Base-by-base conservation (phyloP, 768 basidiomycete genomes). In the Lanmaoa pseudosensibilis region DNA sequence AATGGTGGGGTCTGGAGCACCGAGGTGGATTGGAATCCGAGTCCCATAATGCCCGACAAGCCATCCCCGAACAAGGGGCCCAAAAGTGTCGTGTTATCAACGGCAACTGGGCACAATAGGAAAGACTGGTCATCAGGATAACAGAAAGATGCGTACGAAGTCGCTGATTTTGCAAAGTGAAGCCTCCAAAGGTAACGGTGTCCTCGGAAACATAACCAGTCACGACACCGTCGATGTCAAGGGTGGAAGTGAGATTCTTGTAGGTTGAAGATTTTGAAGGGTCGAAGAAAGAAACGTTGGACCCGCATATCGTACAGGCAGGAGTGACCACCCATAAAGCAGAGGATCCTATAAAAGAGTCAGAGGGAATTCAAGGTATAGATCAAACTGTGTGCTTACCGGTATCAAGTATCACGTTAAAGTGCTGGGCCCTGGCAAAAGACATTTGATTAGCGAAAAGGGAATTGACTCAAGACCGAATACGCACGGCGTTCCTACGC, bases 341-440 rank as follows among this genome's bases (percentile, higher is more conserved):
- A 37, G 83, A 84, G 1, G 87, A 90, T 19, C 62, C 62, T 61
- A 25, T 10, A 23, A 19, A 37, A 10, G 15, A 34, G 7, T 46
- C 19, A 21, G 16, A 6, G 30, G 36, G 39, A 13, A 27, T n/a
- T 43, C 9, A n/a, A 19, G 5, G 27, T 6, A 13, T 33, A 5
- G 9, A 32, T 9, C 1, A n/a, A 32, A 15, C 2, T 39, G 15
- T 27, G 23, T 4, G 2, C 49, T 25, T 18, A 9, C 92, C 92
- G 0, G 94, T 96, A 70, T 96, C 94, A 39, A 96, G 80, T 50
- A 94, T 83, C 50, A 95, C 79, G 49, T 85, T 76, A 67, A 95
- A 87, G 8, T 75, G 55, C 70, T 92, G 90, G 0, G 85, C 69
- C n/a, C 84, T 86, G 36, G 27, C 25, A 4, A 49, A 51, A 54